Evolutionary conservation across 192 early-diverging fungal species (phyloP).

Genomic region (Linnemannia elongata): DNA sequence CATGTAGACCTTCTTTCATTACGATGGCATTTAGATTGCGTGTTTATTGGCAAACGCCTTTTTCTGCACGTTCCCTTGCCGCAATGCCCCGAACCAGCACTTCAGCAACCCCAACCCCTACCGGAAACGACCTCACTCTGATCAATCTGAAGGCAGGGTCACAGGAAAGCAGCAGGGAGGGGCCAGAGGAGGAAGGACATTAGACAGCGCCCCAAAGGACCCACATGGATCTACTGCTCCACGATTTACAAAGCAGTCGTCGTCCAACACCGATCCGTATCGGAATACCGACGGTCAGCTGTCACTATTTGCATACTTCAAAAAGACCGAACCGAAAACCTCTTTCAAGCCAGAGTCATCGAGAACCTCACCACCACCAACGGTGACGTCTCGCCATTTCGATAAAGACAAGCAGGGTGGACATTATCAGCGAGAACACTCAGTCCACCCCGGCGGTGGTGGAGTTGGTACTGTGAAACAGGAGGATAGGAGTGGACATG

Average conservation of each 20-base stretch:
- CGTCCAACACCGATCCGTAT: conserved; percentile 10
- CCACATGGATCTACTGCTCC: conserved; percentile 4
- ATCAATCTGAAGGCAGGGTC: background rate
- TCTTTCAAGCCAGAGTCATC: background rate
- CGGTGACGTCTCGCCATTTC: background rate
- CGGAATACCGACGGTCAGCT: conserved; percentile 30
- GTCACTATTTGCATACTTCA: conserved; percentile 45
- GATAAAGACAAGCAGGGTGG: background rate
- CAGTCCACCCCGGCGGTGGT: background rate
- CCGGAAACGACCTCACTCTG: conserved; percentile 4
- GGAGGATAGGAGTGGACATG: background rate
- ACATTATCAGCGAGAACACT: background rate
- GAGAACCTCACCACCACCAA: background rate
- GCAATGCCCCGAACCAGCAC: background rate
- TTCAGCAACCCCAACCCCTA: background rate
- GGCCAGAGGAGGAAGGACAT: background rate
- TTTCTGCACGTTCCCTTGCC: conserved; percentile 42
- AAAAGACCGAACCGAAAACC: conserved; percentile 22
- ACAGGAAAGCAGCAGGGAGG: background rate
- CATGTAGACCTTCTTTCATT: background rate
- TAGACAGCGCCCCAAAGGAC: conserved; percentile 21
- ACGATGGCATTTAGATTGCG: conserved; percentile 25
- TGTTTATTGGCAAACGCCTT: conserved; percentile 50
- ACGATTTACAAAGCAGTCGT: background rate
- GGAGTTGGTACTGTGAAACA: background rate